Evolutionary conservation across 2,329 filamentous ascomycete genomes (phyloP).

Genomic region (Fusarium incarnatum): DNA sequence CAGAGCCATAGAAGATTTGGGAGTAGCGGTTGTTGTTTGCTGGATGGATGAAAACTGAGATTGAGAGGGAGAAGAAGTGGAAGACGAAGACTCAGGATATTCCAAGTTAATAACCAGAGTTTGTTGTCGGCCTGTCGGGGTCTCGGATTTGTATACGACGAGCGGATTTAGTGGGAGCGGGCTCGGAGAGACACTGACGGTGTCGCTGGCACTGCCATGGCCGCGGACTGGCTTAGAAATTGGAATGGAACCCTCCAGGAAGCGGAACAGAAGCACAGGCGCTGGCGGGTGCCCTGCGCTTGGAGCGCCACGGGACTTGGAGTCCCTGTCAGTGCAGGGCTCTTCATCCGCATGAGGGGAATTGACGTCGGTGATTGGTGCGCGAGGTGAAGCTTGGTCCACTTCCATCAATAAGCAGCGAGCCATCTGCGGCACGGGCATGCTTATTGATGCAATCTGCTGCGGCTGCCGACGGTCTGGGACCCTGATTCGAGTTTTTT

Average conservation of each 20-base stretch:
- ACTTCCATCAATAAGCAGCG: slow-evolving; percentile 39
- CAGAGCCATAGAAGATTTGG: slow-evolving; percentile 42
- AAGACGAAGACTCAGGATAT: slow-evolving; percentile 1
- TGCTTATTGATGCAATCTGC: slow-evolving; percentile 39
- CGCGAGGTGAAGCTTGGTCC: slow-evolving; percentile 40
- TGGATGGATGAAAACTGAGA: slow-evolving; percentile 11
- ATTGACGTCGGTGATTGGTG: slow-evolving; percentile 39
- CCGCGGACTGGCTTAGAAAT: slow-evolving; percentile 34
- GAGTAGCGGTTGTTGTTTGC: slow-evolving; percentile 9
- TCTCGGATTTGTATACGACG: slow-evolving; percentile 38
- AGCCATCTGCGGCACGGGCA: slow-evolving; percentile 31
- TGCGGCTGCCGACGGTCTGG: slow-evolving; percentile 41
- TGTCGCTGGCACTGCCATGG: slow-evolving; percentile 8
- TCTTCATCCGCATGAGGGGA: slow-evolving; percentile 38
- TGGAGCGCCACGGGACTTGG: slow-evolving; percentile 30
- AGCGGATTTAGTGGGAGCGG: slow-evolving; percentile 37
- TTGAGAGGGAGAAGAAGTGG: slow-evolving; percentile 4
- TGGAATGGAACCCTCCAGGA: slow-evolving; percentile 38
- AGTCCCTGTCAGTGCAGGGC: slow-evolving; percentile 35
- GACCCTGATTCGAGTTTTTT: slow-evolving; percentile 34
- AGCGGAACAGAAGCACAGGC: slow-evolving; percentile 30
- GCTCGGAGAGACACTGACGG: slow-evolving; percentile 22
- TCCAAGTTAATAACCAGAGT: slow-evolving; percentile 21
- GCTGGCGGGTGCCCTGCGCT: slow-evolving; percentile 23
- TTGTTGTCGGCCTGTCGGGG: slow-evolving; percentile 30